Evolutionary conservation across 2,329 filamentous ascomycete genomes (phyloP).

Genomic region (Seiridium unicorne): DNA sequence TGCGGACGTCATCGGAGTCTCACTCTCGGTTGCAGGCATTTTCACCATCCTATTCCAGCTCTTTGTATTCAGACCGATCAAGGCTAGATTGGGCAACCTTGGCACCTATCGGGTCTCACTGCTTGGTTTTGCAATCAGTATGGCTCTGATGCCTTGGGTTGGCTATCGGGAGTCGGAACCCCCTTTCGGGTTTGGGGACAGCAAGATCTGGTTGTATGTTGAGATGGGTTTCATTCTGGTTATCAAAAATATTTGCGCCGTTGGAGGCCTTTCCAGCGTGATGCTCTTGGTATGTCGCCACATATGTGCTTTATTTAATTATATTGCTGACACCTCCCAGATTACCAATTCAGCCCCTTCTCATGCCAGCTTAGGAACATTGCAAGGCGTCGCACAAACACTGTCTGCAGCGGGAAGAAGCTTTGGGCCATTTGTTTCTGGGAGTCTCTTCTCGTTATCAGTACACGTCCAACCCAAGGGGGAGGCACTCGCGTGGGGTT

Average conservation of each 20-base stretch:
- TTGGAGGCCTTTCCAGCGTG: constrained; percentile 86
- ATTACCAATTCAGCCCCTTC: constrained; percentile 93
- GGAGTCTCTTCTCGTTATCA: constrained; percentile 79
- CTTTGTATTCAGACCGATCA: constrained; percentile 76
- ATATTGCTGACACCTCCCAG: constrained; percentile 37
- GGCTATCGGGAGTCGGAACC: constrained; percentile 67
- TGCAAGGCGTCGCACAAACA: constrained; percentile 93
- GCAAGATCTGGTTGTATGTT: constrained; percentile 70
- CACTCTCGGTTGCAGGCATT: constrained; percentile 78
- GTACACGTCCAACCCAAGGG: constrained; percentile 74
- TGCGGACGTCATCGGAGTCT: constrained; percentile 80
- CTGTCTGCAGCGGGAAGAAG: constrained; percentile 88
- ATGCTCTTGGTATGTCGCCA: constrained; percentile 71
- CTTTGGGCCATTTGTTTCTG: constrained; percentile 84
- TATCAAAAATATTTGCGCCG: constrained; percentile 85
- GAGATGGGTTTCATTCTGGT: constrained; percentile 81
- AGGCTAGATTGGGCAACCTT: constrained; percentile 79
- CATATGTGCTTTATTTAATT: background rate
- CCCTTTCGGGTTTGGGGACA: constrained; percentile 56
- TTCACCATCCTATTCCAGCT: constrained; percentile 90
- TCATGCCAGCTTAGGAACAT: constrained; percentile 78
- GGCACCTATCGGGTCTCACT: constrained; percentile 78
- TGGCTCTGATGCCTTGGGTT: constrained; percentile 86
- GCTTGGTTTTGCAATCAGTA: constrained; percentile 76
- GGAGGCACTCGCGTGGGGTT: constrained; percentile 79